A percentile compares a stretch with the other conserved stretches of the same genome.
phyloP scores from a whole-genome alignment of 805 yeast genomes.

The Saturnispora silvae region DNA sequence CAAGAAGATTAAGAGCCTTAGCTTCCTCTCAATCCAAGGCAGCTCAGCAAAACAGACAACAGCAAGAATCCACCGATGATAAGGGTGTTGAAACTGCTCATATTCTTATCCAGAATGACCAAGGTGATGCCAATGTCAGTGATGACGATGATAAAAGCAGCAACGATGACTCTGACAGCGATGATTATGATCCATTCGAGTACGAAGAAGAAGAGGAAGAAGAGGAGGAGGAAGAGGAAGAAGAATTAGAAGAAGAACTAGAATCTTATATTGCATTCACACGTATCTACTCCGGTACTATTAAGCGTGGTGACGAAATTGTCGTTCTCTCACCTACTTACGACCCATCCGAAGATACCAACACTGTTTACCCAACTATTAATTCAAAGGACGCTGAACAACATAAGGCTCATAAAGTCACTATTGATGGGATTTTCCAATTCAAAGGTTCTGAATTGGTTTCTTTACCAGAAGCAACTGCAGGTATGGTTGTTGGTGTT shows the following conservation, averaged over 20 bases:
- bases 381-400: slow-evolving; percentile 28
- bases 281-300: slow-evolving; percentile 77
- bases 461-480: slow-evolving; percentile 70
- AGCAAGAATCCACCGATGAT: slow-evolving; percentile 23
- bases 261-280: slow-evolving; percentile 83
- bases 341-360: slow-evolving; percentile 37
- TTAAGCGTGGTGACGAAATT: slow-evolving; percentile 64
- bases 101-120: slow-evolving; percentile 22
- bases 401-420: slow-evolving; percentile 40
- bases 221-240: slow-evolving; percentile 21
- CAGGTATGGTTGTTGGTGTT: slow-evolving; percentile 92
- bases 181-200: slow-evolving; percentile 13
- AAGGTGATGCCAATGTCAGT: slow-evolving; percentile 26
- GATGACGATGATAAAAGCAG: slow-evolving; percentile 12
- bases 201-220: slow-evolving; percentile 8
- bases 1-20: slow-evolving; percentile 24
- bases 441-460: slow-evolving; percentile 90
- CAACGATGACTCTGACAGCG: slow-evolving; percentile 2
- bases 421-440: slow-evolving; percentile 59
- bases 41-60: slow-evolving; percentile 29
- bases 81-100: not conserved
- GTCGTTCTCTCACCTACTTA: slow-evolving; percentile 80
- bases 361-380: slow-evolving; percentile 28
- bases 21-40: slow-evolving; percentile 5
- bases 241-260: slow-evolving; percentile 27